These are phyloP conservation scores for Alternaria arborescens DNA, from an alignment of 2,329 filamentous ascomycete genomes.

Conservation along the genomic window DNA sequence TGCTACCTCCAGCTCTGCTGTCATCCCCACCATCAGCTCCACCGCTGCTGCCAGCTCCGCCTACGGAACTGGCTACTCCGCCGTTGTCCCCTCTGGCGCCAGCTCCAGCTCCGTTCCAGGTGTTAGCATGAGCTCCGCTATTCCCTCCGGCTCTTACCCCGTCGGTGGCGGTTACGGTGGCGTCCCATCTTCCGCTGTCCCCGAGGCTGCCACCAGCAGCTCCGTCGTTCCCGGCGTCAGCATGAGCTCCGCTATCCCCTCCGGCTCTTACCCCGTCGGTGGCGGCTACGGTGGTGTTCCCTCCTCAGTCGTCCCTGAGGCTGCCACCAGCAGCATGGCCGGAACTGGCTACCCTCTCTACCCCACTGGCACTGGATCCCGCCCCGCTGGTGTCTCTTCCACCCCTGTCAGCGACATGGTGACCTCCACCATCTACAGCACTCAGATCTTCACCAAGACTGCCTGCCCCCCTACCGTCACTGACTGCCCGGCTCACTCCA, in stretches of 20 bases:
- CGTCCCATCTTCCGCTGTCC: neutral
- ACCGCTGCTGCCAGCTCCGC: conserved; percentile 8
- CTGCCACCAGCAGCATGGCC: conserved; percentile 7
- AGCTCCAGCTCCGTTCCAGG: conserved; percentile 11
- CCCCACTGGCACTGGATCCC: conserved; percentile 46
- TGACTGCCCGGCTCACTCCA: conserved; percentile 31
- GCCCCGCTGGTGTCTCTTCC: conserved; percentile 32
- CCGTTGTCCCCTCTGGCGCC: neutral
- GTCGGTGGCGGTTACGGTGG: neutral
- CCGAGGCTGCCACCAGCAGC: conserved; percentile 10
- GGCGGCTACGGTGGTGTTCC: neutral
- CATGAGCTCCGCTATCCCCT: conserved; percentile 38
- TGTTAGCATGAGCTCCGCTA: conserved; percentile 33
- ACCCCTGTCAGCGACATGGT: conserved; percentile 50
- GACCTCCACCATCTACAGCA: conserved; percentile 56
- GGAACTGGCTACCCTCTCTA: conserved; percentile 25
- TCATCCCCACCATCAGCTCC: neutral
- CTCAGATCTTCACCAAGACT: conserved; percentile 50
- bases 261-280: conserved; percentile 16
- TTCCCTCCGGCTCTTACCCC: conserved; percentile 24
- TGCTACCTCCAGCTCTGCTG: conserved; percentile 4
- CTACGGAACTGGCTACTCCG: conserved; percentile 11
- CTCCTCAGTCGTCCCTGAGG: conserved; percentile 8
- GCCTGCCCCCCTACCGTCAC: conserved; percentile 16
- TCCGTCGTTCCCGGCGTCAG: conserved; percentile 5